Evolutionary conservation across 148 eudicot species (phyloP).

Genomic region (Pharnaceum exiguum): DNA sequence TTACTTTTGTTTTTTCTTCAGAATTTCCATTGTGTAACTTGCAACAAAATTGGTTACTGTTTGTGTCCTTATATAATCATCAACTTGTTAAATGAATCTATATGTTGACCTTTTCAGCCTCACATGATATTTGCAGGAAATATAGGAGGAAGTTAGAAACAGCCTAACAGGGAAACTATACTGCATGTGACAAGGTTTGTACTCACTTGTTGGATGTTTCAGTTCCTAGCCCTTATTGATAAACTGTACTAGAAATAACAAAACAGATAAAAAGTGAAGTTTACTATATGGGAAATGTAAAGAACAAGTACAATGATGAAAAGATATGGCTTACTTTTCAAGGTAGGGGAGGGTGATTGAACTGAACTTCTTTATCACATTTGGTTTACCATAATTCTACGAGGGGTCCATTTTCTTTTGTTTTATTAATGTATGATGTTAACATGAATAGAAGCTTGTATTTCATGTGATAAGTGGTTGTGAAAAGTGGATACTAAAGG

Average conservation of each 20-base stretch:
- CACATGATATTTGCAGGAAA: not conserved
- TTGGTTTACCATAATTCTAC: not conserved
- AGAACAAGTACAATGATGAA: not conserved
- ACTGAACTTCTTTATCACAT: not conserved
- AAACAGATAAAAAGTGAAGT: not conserved
- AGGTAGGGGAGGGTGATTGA: not conserved
- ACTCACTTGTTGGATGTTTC: conserved; percentile 2
- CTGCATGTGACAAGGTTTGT: conserved; percentile 30
- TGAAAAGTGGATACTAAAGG: conserved; percentile 15
- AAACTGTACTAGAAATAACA: conserved; percentile 2
- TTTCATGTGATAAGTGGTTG: conserved; percentile 30
- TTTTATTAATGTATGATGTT: not conserved
- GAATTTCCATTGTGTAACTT: not conserved
- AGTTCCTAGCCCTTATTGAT: not conserved
- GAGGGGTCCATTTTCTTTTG: not conserved
- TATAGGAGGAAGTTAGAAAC: not conserved
- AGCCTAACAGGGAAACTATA: not conserved
- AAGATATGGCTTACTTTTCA: not conserved
- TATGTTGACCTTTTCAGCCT: not conserved
- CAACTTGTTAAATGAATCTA: too few relatives aligned
- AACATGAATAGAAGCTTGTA: conserved; percentile 7
- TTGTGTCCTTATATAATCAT: too few relatives aligned
- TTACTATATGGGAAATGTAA: not conserved
- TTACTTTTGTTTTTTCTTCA: not conserved
- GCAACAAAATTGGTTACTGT: too few relatives aligned